phyloP scores from a whole-genome alignment of 495 filamentous ascomycete species.

The Penicillium salamii region DNA sequence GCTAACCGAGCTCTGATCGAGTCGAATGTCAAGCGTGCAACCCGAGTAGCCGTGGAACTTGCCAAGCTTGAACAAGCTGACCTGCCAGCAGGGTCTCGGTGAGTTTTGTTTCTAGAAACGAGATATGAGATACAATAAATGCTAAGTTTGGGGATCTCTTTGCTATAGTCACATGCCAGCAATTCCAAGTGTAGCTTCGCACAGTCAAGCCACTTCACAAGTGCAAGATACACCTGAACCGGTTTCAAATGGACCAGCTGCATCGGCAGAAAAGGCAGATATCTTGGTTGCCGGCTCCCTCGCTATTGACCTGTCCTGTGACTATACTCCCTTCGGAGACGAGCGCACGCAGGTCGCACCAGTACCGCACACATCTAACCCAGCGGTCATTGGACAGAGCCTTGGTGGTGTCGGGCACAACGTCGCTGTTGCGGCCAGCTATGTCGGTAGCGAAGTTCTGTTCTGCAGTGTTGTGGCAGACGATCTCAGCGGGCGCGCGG shows the following conservation, averaged over 20 bases:
- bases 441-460: slow-evolving; percentile 52
- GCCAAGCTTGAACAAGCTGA: slow-evolving; percentile 54
- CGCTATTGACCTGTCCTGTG: slow-evolving; percentile 83
- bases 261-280: slow-evolving; percentile 41
- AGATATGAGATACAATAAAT: slow-evolving; percentile 14
- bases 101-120: slow-evolving; percentile 30
- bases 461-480: slow-evolving; percentile 76
- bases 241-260: slow-evolving; percentile 4
- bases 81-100: slow-evolving; percentile 33
- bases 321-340: slow-evolving; percentile 54
- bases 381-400: slow-evolving; percentile 71
- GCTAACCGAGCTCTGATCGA: slow-evolving; percentile 78
- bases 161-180: slow-evolving; percentile 43
- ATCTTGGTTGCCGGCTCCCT: slow-evolving; percentile 88
- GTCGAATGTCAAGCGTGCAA: slow-evolving; percentile 75
- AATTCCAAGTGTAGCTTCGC: slow-evolving; percentile 22
- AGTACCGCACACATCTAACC: slow-evolving; percentile 79
- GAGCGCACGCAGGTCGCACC: slow-evolving; percentile 40
- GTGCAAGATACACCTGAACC: slow-evolving; percentile 8
- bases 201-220: slow-evolving; percentile 26
- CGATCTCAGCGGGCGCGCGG: slow-evolving; percentile 72
- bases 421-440: slow-evolving; percentile 75
- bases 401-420: slow-evolving; percentile 96
- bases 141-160: slow-evolving; percentile 36
- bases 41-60: slow-evolving; percentile 75